Percentiles rank a stretch among this genome's conserved stretches.
Evolutionary conservation across 768 basidiomycete species (phyloP).

Genomic region (Amanita muscaria): DNA sequence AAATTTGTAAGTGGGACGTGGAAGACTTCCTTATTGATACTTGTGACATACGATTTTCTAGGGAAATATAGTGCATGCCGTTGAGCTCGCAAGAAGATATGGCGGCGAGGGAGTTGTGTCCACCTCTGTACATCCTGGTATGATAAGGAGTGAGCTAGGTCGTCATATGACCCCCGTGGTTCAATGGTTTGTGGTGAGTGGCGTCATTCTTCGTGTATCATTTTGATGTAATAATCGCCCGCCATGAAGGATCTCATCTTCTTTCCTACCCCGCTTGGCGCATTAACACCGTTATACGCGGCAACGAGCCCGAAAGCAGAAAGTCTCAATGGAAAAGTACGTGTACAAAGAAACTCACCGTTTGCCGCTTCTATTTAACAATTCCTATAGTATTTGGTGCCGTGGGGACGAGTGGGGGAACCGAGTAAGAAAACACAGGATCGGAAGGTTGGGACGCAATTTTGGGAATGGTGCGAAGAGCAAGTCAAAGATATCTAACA

Average conservation of each 20-base stretch:
- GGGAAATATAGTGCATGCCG: slow-evolving; percentile 34
- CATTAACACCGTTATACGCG: slow-evolving; percentile 34
- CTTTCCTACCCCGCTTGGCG: slow-evolving; percentile 22
- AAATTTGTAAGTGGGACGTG: slow-evolving; percentile 34
- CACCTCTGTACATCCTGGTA: slow-evolving; percentile 37
- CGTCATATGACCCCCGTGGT: slow-evolving; percentile 15
- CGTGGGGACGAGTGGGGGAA: slow-evolving; percentile 22
- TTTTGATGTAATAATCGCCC: not conserved
- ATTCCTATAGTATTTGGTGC: slow-evolving; percentile 21
- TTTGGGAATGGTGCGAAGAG: slow-evolving; percentile 25
- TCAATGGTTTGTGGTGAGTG: slow-evolving; percentile 11
- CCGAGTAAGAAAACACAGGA: slow-evolving; percentile 13
- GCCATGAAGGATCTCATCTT: slow-evolving; percentile 11
- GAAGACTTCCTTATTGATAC: not conserved
- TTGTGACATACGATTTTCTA: slow-evolving; percentile 11
- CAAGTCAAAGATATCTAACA: slow-evolving; percentile 18
- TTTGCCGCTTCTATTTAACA: slow-evolving; percentile 1
- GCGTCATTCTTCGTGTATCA: not conserved
- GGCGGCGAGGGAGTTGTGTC: slow-evolving; percentile 35
- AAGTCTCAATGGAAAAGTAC: slow-evolving; percentile 26
- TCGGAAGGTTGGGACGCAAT: slow-evolving; percentile 17
- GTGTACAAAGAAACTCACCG: not conserved
- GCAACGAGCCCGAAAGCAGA: slow-evolving; percentile 27
- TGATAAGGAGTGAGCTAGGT: slow-evolving; percentile 25
- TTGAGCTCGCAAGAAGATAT: slow-evolving; percentile 35